A percentile compares a stretch with the other conserved stretches of the same genome.
Conservation (phyloP, 2,329 filamentous ascomycete species). For the Akanthomyces dipterigenus region DNA sequence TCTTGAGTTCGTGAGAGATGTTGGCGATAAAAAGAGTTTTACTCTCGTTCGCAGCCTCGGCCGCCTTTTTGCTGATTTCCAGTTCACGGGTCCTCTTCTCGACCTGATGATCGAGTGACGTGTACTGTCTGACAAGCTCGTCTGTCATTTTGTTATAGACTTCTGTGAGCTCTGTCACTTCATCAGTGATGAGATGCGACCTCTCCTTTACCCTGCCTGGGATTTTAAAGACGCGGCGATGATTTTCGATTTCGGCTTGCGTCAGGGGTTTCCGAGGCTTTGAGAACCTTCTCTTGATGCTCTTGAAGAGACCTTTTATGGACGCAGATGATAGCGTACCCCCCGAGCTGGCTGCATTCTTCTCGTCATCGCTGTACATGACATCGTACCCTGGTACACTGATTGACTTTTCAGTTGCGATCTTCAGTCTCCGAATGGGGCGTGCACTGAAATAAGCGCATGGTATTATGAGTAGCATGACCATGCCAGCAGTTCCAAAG, state of each 20-base stretch:
- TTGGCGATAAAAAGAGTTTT: slow-evolving; percentile 98
- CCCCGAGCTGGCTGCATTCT: slow-evolving; percentile 34
- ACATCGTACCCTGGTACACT: slow-evolving; percentile 54
- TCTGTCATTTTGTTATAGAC: slow-evolving; percentile 95
- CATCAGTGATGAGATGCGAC: slow-evolving; percentile 72
- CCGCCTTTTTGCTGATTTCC: slow-evolving; percentile 83
- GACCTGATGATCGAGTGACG: slow-evolving; percentile 76
- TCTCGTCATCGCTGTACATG: slow-evolving; percentile 35
- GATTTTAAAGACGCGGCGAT: slow-evolving; percentile 66
- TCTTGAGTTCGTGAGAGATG: slow-evolving; percentile 82
- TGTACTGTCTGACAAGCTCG: slow-evolving; percentile 81
- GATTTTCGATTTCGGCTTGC: slow-evolving; percentile 29
- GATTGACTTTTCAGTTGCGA: slow-evolving; percentile 68
- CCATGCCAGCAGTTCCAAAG: slow-evolving; percentile 70
- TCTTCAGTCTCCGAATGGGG: slow-evolving; percentile 70
- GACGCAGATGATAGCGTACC: slow-evolving; percentile 37
- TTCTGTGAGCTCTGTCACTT: slow-evolving; percentile 72
- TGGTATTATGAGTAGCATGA: slow-evolving; percentile 66
- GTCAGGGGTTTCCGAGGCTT: slow-evolving; percentile 22
- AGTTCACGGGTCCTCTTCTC: slow-evolving; percentile 75
- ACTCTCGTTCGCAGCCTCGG: slow-evolving; percentile 91
- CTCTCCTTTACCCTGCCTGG: slow-evolving; percentile 73
- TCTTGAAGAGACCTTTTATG: slow-evolving; percentile 34
- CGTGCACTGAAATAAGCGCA: slow-evolving; percentile 75
- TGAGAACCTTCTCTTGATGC: slow-evolving; percentile 30